Evolutionary conservation across 257 asterid species (phyloP).

Genomic region (Nemophila menziesii): DNA sequence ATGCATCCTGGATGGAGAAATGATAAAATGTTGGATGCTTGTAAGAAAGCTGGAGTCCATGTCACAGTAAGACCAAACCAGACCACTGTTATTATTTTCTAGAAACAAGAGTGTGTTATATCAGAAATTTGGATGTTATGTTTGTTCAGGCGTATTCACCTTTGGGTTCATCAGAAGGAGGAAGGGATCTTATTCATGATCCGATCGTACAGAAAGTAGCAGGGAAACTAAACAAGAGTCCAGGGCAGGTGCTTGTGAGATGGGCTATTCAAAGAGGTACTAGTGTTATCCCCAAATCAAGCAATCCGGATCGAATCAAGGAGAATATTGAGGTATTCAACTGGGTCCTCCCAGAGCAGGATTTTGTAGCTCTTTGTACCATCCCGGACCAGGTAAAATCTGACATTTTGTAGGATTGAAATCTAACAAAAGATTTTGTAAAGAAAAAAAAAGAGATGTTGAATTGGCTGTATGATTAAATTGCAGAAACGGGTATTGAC

Average conservation of each 20-base stretch:
- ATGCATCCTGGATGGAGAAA: conserved; percentile 92
- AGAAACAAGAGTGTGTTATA: too few species aligned
- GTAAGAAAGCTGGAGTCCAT: conserved; percentile 40
- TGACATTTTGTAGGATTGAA: not conserved
- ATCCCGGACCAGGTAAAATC: conserved; percentile 39
- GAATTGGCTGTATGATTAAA: too few species aligned
- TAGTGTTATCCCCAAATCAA: conserved; percentile 49
- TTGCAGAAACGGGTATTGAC: conserved; percentile 39
- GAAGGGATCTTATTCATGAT: conserved; percentile 40
- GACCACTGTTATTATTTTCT: too few species aligned
- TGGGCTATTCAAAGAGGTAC: conserved; percentile 80
- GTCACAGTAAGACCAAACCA: conserved; percentile 31
- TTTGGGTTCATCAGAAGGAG: conserved; percentile 35
- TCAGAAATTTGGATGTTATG: too few species aligned
- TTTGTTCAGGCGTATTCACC: conserved; percentile 56
- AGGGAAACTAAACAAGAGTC: conserved; percentile 42
- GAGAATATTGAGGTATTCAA: conserved; percentile 45
- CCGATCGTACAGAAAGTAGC: conserved; percentile 46
- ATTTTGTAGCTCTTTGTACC: conserved; percentile 39
- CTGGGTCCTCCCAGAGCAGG: conserved; percentile 50
- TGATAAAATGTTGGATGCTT: conserved; percentile 60
- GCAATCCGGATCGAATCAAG: conserved; percentile 32
- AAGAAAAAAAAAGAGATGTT: not conserved
- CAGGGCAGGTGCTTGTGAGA: conserved; percentile 59
- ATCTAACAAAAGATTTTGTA: too few species aligned